Conservation (phyloP, 805 yeast genomes). For the Lipomyces spencermartinsiae region DNA sequence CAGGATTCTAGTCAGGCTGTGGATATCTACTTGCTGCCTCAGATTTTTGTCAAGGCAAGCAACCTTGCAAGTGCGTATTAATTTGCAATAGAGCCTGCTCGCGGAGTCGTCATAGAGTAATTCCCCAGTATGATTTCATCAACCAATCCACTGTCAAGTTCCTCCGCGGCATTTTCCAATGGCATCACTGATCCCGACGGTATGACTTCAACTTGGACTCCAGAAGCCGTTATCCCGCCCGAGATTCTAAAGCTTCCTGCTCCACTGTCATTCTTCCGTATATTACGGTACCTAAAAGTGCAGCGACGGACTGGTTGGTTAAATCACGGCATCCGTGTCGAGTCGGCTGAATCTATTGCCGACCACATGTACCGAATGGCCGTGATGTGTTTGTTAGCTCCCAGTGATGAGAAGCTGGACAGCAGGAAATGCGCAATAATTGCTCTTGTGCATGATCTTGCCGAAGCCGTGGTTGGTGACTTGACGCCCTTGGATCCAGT, state of each 20-base stretch:
- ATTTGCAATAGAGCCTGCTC: not conserved
- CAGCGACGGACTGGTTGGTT: conserved; percentile 95
- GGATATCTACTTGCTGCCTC: not conserved
- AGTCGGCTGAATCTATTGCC: conserved; percentile 46
- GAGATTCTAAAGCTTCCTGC: conserved; percentile 40
- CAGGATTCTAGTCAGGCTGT: too few relatives aligned
- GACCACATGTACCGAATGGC: conserved; percentile 98
- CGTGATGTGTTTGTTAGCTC: conserved; percentile 72
- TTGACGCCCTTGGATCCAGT: conserved; percentile 83
- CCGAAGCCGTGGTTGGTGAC: conserved; percentile 93
- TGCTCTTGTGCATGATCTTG: conserved; percentile 90
- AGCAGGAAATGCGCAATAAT: conserved; percentile 77
- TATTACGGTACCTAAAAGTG: conserved; percentile 57
- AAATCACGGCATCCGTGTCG: conserved; percentile 63
- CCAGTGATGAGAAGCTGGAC: conserved; percentile 56
- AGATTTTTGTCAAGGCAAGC: not conserved
- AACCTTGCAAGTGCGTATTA: not conserved
- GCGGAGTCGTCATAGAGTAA: not conserved
- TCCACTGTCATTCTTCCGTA: conserved; percentile 35
- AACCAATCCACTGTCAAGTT: not conserved
- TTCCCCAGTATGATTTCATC: not conserved
- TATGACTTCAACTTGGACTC: conserved; percentile 19
- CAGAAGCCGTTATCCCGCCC: conserved; percentile 54
- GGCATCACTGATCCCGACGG: not conserved
- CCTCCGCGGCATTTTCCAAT: not conserved